Percentiles rank a stretch among this genome's conserved stretches.
Evolutionary conservation across 2,329 filamentous ascomycete species (phyloP).

Genomic region (Microascus cirrosus): DNA sequence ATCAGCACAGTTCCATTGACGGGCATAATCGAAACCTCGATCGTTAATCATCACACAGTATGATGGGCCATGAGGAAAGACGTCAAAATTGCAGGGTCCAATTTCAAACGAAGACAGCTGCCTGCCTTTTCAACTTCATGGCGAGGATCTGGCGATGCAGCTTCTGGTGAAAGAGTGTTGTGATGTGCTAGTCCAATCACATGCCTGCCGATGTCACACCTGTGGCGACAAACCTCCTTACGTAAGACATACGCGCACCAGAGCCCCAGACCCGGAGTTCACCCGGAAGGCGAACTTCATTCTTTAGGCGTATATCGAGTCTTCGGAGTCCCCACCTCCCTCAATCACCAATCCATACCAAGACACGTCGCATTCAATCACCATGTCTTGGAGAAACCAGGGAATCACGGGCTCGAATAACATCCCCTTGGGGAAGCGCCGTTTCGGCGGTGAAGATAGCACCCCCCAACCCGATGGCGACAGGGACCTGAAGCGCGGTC

Average conservation of each 20-base stretch:
- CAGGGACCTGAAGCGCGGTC: conserved; percentile 66
- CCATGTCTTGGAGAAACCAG: conserved; percentile 58
- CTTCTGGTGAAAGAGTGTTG: no score
- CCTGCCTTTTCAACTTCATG: no score
- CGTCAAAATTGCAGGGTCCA: no score
- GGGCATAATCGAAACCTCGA: no score
- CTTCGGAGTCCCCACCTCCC: not conserved
- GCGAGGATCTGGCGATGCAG: no score
- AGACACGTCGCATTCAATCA: conserved; percentile 10
- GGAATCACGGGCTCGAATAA: conserved; percentile 98
- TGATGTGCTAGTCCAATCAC: no score
- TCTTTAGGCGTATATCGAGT: not conserved
- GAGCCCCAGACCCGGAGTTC: not conserved
- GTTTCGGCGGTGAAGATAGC: conserved; percentile 42
- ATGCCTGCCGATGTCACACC: not conserved
- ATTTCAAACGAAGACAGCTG: no score
- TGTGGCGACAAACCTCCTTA: not conserved
- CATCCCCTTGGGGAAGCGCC: conserved; percentile 84
- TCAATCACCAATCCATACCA: not conserved
- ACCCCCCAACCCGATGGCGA: conserved; percentile 22
- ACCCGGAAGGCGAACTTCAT: not conserved
- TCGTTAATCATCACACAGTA: no score
- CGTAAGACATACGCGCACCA: not conserved
- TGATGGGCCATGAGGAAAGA: no score
- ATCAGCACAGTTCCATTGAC: no score